Conservation (phyloP, 768 basidiomycete species). For the Mycena albidolilacea region DNA sequence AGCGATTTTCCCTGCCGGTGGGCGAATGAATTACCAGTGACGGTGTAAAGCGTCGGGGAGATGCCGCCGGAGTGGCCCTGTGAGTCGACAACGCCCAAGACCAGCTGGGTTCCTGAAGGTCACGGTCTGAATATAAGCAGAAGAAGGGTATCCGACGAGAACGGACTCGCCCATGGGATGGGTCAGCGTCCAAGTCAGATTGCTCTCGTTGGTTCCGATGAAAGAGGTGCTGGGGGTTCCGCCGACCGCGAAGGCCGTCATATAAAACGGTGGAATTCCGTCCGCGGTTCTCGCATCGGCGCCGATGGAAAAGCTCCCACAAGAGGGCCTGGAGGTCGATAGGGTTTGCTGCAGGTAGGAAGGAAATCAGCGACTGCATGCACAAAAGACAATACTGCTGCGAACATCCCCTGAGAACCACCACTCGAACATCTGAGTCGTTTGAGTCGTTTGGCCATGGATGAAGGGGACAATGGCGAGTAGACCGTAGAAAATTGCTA, state of each 20-base stretch:
- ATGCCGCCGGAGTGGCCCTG: slow-evolving; percentile 60
- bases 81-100: slow-evolving; percentile 62
- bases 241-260: slow-evolving; percentile 57
- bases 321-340: slow-evolving; percentile 10
- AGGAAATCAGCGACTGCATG: not conserved
- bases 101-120: slow-evolving; percentile 55
- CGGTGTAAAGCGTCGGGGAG: slow-evolving; percentile 47
- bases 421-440: slow-evolving; percentile 12
- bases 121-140: not conserved
- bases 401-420: slow-evolving; percentile 6
- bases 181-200: slow-evolving; percentile 58
- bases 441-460: not conserved
- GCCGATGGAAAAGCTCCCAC: not conserved
- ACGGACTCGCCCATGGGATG: slow-evolving; percentile 56
- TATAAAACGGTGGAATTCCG: slow-evolving; percentile 55
- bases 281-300: not conserved
- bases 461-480: too few relatives aligned
- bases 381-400: not conserved
- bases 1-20: not conserved
- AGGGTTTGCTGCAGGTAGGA: not conserved
- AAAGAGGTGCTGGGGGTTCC: slow-evolving; percentile 54
- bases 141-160: not conserved
- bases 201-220: slow-evolving; percentile 52
- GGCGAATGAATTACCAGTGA: slow-evolving; percentile 46
- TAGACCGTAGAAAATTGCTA: too few relatives aligned